Conservation (phyloP, 2,329 filamentous ascomycete species). For the Diaporthe citri region DNA sequence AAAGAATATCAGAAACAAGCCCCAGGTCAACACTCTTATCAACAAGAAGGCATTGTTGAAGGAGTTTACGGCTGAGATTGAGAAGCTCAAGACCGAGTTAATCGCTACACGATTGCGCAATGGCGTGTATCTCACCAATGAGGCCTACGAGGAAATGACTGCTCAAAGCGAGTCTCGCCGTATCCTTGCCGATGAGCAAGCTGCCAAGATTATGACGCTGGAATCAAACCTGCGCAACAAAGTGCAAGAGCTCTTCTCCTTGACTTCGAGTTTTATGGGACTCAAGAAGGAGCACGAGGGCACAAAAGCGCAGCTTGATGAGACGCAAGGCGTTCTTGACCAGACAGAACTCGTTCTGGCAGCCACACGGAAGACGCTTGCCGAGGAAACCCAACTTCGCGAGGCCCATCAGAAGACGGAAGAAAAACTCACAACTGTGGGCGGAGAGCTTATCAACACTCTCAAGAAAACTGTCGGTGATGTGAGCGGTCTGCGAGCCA, state of each 20-base stretch:
- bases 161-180: slow-evolving; percentile 91
- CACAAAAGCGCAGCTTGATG: slow-evolving; percentile 78
- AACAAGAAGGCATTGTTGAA: slow-evolving; percentile 92
- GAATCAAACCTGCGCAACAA: slow-evolving; percentile 93
- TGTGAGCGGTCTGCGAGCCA: slow-evolving; percentile 85
- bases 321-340: slow-evolving; percentile 84
- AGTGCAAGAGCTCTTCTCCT: slow-evolving; percentile 87
- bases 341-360: slow-evolving; percentile 88
- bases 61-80: slow-evolving; percentile 93
- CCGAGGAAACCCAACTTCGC: slow-evolving; percentile 83
- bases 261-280: slow-evolving; percentile 88
- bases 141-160: slow-evolving; percentile 90
- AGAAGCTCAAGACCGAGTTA: slow-evolving; percentile 93
- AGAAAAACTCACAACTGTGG: slow-evolving; percentile 78
- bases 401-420: slow-evolving; percentile 91
- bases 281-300: slow-evolving; percentile 91
- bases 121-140: slow-evolving; percentile 92
- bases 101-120: slow-evolving; percentile 94
- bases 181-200: slow-evolving; percentile 92
- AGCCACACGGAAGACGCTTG: slow-evolving; percentile 80
- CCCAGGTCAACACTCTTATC: slow-evolving; percentile 91
- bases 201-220: slow-evolving; percentile 91
- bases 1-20: slow-evolving; percentile 99
- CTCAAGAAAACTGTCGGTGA: slow-evolving; percentile 83
- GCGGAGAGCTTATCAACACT: slow-evolving; percentile 81